Base-by-base conservation (phyloP, 805 yeast species). In the Saccharomycopsis microspora region DNA sequence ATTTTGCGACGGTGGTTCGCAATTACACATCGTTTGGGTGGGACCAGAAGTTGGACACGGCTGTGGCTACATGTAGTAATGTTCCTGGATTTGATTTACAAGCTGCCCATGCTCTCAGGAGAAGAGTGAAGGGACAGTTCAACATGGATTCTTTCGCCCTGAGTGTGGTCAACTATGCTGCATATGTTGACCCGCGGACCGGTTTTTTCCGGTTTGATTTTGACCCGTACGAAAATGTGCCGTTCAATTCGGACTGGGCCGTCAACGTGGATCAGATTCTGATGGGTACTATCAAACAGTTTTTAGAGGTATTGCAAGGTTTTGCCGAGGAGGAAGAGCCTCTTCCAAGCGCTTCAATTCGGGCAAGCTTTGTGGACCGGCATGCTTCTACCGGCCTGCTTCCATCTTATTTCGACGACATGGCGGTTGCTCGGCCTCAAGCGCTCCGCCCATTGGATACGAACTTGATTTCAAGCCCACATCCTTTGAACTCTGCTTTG, bases 151-250 rank as follows among this genome's bases (percentile, higher is more conserved):
- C 27, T 5, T 45, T 45, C 4, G 8, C 29, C 10, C 8, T 11
- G 10, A 40, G 32, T 6, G 11, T 10, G 11, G 11, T 3, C 2
- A n/a, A 10, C 11, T 34, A 10, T 6, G 9, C 27, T 9, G n/a
- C 41, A 5, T 48, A 33, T 32, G 36, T 45, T 19, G 42, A 41
- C 32, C 7, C 5, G 5, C 9, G 27, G 31, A 45, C 10, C 3
- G 51, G 51, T 10, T 35, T 48, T 7, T 31, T 48, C n/a, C 28
- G 37, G 11, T 45, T 48, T 32, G 51, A 48, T 32, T 48, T 44
- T 27, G 37, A 48, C 36, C 50, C 51, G 10, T 40, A 44, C 31
- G 39, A 47, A 33, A 34, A 38, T 5, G 5, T 47, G 6, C 47
- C 43, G 28, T 11, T 29, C 30, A n/a, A 41, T 7, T 31, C 8